Evolutionary conservation across 2,329 filamentous ascomycete species (phyloP), one percentile per base, ranked within the genome.

Genomic region (Fusarium hostae): DNA sequence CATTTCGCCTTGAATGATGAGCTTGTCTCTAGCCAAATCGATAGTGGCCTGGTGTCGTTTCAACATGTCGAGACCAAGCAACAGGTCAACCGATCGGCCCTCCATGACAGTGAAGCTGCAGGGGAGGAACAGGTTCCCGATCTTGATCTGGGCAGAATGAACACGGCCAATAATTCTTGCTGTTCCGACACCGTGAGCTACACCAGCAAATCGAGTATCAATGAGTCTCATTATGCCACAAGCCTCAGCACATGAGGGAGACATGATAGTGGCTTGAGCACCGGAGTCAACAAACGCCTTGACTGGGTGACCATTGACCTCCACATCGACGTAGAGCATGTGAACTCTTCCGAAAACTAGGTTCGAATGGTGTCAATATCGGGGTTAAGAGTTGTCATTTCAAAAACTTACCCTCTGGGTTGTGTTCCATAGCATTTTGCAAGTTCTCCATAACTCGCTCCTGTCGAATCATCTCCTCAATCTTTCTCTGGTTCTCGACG

Each of bases 81-180:
- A 88, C 22, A 99, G 86, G 79, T 98, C 96, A 28, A 99, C 96
- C 57, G 94, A 91, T 82, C 98, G 99, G 72, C 96, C 96, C 83
- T 99, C 96, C 96, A 99, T 99, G 78, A 99, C 96, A 6, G 96
- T 99, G 81, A 99, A 99, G 66, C 94, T 96, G 83, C 95, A 98
- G 5, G 95, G 92, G 75, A 99, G 86, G 79, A 94, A 94, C 69
- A 95, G 89, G 44, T 88, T 90, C 58, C 95, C 96, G 74, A 99
- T 96, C 81, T 94, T 95, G 81, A 99, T 97, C 81, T 95, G 94
- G 13, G 96, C 96, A 26, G 94, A 94, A 81, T 99, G 96, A 6
- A 99, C 96, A 57, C 96, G 93, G 35, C 96, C 96, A 24, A 99
- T 91, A 75, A 99, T 98, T 63, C 91, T 92, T 28, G 96, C 96